phyloP scores from a whole-genome alignment of 1,284 basidiomycete species.

The Entoloma clypeatum region DNA sequence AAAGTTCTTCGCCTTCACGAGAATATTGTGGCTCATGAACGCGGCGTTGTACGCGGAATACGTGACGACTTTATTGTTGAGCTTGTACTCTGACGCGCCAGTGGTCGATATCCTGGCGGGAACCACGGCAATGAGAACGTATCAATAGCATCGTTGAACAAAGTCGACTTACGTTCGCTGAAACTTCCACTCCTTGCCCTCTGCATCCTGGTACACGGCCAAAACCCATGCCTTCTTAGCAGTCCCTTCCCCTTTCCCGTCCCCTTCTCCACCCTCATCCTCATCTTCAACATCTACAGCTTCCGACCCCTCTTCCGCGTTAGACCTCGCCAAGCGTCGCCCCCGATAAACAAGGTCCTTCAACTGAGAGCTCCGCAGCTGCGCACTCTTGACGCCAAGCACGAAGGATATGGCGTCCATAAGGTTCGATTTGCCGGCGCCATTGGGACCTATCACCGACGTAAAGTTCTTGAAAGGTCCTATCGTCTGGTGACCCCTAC shows the following conservation, averaged over 20 bases:
- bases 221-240: slow-evolving; percentile 94
- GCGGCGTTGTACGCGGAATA: slow-evolving; percentile 85
- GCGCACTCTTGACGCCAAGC: slow-evolving; percentile 91
- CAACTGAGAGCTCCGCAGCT: slow-evolving; percentile 89
- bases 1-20: slow-evolving; percentile 99
- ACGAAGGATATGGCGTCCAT: slow-evolving; percentile 99
- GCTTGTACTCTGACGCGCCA: slow-evolving; percentile 85
- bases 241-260: slow-evolving; percentile 69
- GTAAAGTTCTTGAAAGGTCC: slow-evolving; percentile 94
- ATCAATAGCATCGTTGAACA: not conserved
- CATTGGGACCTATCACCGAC: slow-evolving; percentile 97
- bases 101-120: slow-evolving; percentile 73
- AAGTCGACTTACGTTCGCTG: slow-evolving; percentile 79
- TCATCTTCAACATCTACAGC: slow-evolving; percentile 44
- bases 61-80: slow-evolving; percentile 76
- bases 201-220: slow-evolving; percentile 81
- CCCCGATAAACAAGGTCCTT: slow-evolving; percentile 96
- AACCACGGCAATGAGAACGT: slow-evolving; percentile 7
- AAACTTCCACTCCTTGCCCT: slow-evolving; percentile 84
- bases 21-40: slow-evolving; percentile 87
- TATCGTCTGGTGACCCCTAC: slow-evolving; percentile 79
- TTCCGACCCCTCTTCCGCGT: slow-evolving; percentile 47
- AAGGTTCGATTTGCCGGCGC: slow-evolving; percentile 97
- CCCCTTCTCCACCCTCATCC: slow-evolving; percentile 54
- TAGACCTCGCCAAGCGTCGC: slow-evolving; percentile 60